Base-by-base conservation (phyloP, 129 eudicot species). In the Ambrosia trifida region DNA sequence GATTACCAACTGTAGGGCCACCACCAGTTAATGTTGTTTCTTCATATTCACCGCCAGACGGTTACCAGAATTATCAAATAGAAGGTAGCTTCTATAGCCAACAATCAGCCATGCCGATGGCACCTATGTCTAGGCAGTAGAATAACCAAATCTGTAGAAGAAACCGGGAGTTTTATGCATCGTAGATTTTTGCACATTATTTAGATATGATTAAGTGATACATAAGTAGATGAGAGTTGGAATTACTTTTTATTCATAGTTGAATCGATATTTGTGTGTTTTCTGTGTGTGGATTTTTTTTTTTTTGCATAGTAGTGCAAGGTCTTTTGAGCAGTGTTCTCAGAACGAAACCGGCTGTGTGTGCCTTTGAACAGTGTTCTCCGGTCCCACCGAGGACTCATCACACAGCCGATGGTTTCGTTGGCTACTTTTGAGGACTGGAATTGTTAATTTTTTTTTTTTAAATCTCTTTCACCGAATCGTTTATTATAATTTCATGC, bases 71-170 rank as follows among this genome's bases (percentile, higher is more conserved):
- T 57, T 93, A 83, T 82, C 89, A 87, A 10, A 51, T 87, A 3
- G 98, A 93, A 64, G 90, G 92, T 67, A 83, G 90, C 16, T 89
- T 83, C 62, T 93, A 93, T 70, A 72, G 81, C 63, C 91, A 85
- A 45, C 83, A 85, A 20, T 73, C 95, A 3, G 70, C 91, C 46
- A 75, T 85, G 77, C 77, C 98, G 1, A 88, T 84, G 96, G 81
- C 97, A 57, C 96, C 96, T 4, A 69, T 87, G 52, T 70, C 84
- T 49, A 81, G 86, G 72, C 94, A 91, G 84, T 85, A 86, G 70
- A 52, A 20, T 5, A 11, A 35, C 49, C 19, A 49, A 60, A 68
- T 28, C 4, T 80, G 66, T 62, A n/a, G 81, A 24, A 62, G 85
- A 56, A 72, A 35, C 33, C 30, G 60, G 43, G 32, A 28, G 18